A percentile compares a stretch with the other conserved stretches of the same genome.
These are phyloP conservation scores for Colletotrichum limetticola DNA, from an alignment of 2,329 filamentous ascomycete genomes.

Conservation along the genomic window DNA sequence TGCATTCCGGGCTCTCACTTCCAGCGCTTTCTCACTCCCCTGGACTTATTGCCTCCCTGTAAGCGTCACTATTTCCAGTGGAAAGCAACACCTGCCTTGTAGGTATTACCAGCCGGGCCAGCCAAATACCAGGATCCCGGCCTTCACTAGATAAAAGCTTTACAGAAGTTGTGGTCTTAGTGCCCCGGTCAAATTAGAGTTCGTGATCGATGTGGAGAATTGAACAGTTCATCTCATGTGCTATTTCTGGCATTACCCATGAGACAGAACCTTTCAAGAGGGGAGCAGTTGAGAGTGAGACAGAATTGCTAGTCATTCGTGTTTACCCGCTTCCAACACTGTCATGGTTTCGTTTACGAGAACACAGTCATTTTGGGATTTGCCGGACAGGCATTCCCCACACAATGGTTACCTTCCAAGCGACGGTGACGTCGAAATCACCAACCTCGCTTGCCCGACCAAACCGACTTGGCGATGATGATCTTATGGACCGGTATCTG, in stretches of 20 bases:
- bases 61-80: neutral
- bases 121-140: too few species aligned
- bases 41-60: neutral
- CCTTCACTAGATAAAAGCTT: too few species aligned
- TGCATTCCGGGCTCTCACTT: neutral
- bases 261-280: neutral
- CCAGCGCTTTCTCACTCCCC: neutral
- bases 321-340: neutral
- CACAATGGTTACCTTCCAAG: slow-evolving; percentile 12
- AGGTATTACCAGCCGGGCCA: too few species aligned
- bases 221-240: slow-evolving; percentile 1
- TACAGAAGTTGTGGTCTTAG: too few species aligned
- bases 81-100: too few species aligned
- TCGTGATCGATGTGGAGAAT: neutral
- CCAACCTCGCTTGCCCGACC: slow-evolving; percentile 6
- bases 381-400: slow-evolving; percentile 26
- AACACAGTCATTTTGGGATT: neutral
- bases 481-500: neutral
- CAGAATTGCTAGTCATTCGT: neutral
- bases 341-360: neutral
- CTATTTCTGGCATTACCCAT: slow-evolving; percentile 13
- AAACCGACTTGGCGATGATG: slow-evolving; percentile 17
- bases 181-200: neutral
- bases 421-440: slow-evolving; percentile 30
- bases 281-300: too few species aligned